phyloP scores from a whole-genome alignment of 441 rosid species.

The Erodium trifolium region DNA sequence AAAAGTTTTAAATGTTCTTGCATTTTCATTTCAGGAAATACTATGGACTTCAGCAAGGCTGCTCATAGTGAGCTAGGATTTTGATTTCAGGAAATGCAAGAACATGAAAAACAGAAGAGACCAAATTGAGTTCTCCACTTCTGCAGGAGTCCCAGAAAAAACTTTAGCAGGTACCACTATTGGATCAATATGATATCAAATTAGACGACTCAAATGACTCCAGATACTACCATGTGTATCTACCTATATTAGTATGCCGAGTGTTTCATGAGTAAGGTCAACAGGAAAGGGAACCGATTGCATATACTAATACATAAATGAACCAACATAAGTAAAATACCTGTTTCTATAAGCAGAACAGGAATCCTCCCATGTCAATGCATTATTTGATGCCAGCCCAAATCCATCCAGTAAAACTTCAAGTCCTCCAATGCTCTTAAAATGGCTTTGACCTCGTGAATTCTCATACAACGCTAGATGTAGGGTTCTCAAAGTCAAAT shows the following conservation, averaged over 20 bases:
- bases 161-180: background rate
- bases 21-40: background rate
- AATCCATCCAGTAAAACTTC: constrained; percentile 75
- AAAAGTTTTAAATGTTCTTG: background rate
- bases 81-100: background rate
- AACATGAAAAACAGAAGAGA: background rate
- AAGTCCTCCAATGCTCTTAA: constrained; percentile 82
- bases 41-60: background rate
- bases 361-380: constrained; percentile 29
- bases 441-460: constrained; percentile 76
- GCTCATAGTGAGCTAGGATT: background rate
- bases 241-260: background rate
- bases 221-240: background rate
- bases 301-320: background rate
- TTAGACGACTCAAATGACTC: background rate
- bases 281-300: background rate
- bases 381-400: constrained; percentile 49
- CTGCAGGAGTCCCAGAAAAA: background rate
- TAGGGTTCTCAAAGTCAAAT: constrained; percentile 52
- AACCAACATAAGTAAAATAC: constrained; percentile 22
- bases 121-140: background rate
- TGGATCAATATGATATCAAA: background rate
- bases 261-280: background rate
- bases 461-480: constrained; percentile 46
- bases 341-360: constrained; percentile 32